phyloP scores from a whole-genome alignment of 768 basidiomycete genomes.

The Epithele typhae region DNA sequence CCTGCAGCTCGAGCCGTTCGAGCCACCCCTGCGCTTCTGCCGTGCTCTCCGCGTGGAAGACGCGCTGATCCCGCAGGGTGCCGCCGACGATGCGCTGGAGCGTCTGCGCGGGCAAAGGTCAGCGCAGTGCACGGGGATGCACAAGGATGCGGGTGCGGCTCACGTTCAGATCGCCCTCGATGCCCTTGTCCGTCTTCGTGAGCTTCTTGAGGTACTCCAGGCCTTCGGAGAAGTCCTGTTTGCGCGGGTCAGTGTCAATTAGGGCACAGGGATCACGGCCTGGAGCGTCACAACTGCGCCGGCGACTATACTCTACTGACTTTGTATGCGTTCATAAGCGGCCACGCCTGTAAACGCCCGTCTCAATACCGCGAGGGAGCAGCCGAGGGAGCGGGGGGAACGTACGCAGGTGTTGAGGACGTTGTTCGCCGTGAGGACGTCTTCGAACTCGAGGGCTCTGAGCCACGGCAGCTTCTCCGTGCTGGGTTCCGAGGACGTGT shows the following conservation, averaged over 20 bases:
- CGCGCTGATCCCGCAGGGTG: constrained; percentile 35
- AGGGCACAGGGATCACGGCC: no score
- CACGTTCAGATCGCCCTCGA: constrained; percentile 9
- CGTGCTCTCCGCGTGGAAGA: constrained; percentile 30
- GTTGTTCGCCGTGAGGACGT: constrained; percentile 9
- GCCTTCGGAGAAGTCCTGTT: constrained; percentile 17
- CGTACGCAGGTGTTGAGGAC: constrained; percentile 10
- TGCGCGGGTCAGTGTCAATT: no score
- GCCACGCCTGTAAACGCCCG: constrained; percentile 24
- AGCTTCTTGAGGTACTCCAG: constrained; percentile 14
- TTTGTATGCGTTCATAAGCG: constrained; percentile 19
- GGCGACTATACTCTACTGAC: not conserved
- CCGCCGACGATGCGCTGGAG: constrained; percentile 31
- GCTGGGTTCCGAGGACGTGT: no score
- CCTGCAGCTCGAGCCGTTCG: constrained; percentile 33
- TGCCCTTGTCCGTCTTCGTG: constrained; percentile 4
- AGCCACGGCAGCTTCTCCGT: constrained; percentile 19
- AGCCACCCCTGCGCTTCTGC: constrained; percentile 33
- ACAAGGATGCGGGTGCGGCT: not conserved
- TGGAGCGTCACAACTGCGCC: no score
- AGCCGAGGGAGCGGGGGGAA: no score
- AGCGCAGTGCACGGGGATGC: not conserved
- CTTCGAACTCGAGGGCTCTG: constrained; percentile 17
- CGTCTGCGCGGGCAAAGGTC: constrained; percentile 20
- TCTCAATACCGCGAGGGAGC: not conserved